Conservation (phyloP, 2,329 filamentous ascomycete genomes). For the Cladobotryum protrusum region DNA sequence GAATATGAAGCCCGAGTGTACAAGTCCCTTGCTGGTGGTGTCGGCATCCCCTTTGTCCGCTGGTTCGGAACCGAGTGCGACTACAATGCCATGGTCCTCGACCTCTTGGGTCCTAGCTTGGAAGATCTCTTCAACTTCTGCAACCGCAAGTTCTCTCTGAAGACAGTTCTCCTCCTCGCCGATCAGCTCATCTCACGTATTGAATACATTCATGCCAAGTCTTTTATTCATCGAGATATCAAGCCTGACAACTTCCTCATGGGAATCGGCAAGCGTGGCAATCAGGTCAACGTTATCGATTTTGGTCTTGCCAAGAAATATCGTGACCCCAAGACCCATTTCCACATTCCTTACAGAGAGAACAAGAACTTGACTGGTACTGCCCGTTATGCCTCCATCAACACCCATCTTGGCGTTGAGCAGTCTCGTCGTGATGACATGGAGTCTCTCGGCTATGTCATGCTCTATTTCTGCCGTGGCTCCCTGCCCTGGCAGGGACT, state of each 20-base stretch:
- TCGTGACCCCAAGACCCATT: slow-evolving; percentile 98
- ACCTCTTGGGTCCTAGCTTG: slow-evolving; percentile 88
- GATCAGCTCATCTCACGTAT: slow-evolving; percentile 99
- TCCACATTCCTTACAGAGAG: slow-evolving; percentile 99
- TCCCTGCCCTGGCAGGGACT: slow-evolving; percentile 98
- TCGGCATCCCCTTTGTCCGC: slow-evolving; percentile 96
- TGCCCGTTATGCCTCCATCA: slow-evolving; percentile 96
- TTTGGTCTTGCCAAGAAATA: slow-evolving; percentile 99
- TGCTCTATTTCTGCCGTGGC: slow-evolving; percentile 99
- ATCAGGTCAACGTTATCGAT: slow-evolving; percentile 99
- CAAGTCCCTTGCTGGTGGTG: slow-evolving; percentile 85
- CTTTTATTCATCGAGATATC: slow-evolving; percentile 99
- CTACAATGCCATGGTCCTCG: slow-evolving; percentile 99
- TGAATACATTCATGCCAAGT: slow-evolving; percentile 99
- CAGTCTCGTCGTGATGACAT: slow-evolving; percentile 99
- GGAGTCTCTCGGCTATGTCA: slow-evolving; percentile 98
- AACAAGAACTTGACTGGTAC: slow-evolving; percentile 99
- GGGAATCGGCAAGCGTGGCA: slow-evolving; percentile 98
- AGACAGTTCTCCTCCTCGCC: slow-evolving; percentile 93
- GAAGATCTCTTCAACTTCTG: slow-evolving; percentile 99
- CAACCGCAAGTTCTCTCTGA: slow-evolving; percentile 98
- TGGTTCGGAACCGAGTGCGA: slow-evolving; percentile 99
- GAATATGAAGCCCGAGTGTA: slow-evolving; percentile 97
- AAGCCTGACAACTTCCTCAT: slow-evolving; percentile 99
- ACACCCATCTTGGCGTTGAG: slow-evolving; percentile 96